Evolutionary conservation across 2,329 filamentous ascomycete species (phyloP).

Genomic region (Sarocladium brachiariae): DNA sequence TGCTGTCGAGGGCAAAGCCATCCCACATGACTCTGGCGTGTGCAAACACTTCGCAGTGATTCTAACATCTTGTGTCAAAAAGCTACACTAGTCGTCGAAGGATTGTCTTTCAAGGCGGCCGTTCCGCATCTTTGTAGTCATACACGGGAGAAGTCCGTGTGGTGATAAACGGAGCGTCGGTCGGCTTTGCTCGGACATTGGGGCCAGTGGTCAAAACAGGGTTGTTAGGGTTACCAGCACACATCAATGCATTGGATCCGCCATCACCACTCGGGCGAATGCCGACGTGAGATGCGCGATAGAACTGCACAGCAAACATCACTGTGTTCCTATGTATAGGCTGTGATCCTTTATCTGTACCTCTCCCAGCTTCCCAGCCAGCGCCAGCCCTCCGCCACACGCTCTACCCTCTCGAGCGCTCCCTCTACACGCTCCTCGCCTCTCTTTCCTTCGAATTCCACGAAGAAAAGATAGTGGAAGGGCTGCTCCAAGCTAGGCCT

Average conservation of each 20-base stretch:
- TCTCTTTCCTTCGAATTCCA: conserved; percentile 70
- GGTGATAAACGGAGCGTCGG: background rate
- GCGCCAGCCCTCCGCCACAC: conserved; percentile 54
- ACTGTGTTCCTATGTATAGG: background rate
- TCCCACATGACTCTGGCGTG: background rate
- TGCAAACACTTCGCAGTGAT: background rate
- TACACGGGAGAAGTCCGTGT: background rate
- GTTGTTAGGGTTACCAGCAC: background rate
- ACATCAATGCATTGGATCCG: too few relatives aligned
- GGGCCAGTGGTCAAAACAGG: background rate
- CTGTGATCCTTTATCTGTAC: conserved; percentile 23
- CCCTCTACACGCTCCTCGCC: conserved; percentile 46
- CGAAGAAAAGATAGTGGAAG: conserved; percentile 93
- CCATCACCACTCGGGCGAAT: too few relatives aligned
- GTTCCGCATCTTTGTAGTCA: too few relatives aligned
- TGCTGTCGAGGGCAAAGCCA: background rate
- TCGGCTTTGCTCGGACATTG: background rate
- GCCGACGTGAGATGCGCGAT: too few relatives aligned
- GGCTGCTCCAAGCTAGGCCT: conserved; percentile 66
- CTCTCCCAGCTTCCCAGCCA: conserved; percentile 64
- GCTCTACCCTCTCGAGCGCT: conserved; percentile 52
- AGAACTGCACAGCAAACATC: background rate
- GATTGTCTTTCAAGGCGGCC: too few relatives aligned
- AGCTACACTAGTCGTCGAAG: too few relatives aligned
- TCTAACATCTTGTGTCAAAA: background rate